Evolutionary conservation across 2,329 filamentous ascomycete species (phyloP), one percentile per base, ranked within the genome.

Genomic region (Hortaea werneckii): DNA sequence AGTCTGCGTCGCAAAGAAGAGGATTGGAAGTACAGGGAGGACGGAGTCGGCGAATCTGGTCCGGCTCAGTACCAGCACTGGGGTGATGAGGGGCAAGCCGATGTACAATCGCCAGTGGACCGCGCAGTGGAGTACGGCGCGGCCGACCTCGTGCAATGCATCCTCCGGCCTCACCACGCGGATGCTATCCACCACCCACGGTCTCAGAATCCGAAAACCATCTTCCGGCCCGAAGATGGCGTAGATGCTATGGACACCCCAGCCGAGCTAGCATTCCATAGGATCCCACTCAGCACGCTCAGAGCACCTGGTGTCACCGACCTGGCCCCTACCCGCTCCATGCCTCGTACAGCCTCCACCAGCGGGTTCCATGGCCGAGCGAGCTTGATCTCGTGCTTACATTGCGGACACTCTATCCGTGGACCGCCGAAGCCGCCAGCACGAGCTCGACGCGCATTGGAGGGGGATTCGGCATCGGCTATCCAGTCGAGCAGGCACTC

Each of bases 401-500:
- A 98, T 51, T 94, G 85, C 2, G 90, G 90, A 62, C 92, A 98
- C 44, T 78, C 71, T 52, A 95, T 79, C 50, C 81, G 80, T 45
- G 79, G 78, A 28, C 61, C 62, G 32, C 32, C n/a, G 32, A 35
- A n/a, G 26, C 61, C 62, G 26, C 59, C 58, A 13, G 63, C 72
- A 61, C 76, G 65, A 48, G 66, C 62, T 50, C 64, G 54, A 69
- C 65, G 67, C 50, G 70, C 60, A 12, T 76, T 67, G 34, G 69
- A 74, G 1, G 77, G 77, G 20, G 76, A 72, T 67, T 95, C 88
- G 60, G 87, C 79, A 61, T 95, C 87, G n/a, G 86, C 83, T 12
- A 96, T 83, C 89, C 89, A 98, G 58, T 87, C 84, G 35, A 96
- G 74, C 54, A 96, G 75, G 63, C 89, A 95, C 49, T 80, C 78